Evolutionary conservation across 169 alveolate genomes (phyloP).

Genomic region (Plasmodium cynomolgi): DNA sequence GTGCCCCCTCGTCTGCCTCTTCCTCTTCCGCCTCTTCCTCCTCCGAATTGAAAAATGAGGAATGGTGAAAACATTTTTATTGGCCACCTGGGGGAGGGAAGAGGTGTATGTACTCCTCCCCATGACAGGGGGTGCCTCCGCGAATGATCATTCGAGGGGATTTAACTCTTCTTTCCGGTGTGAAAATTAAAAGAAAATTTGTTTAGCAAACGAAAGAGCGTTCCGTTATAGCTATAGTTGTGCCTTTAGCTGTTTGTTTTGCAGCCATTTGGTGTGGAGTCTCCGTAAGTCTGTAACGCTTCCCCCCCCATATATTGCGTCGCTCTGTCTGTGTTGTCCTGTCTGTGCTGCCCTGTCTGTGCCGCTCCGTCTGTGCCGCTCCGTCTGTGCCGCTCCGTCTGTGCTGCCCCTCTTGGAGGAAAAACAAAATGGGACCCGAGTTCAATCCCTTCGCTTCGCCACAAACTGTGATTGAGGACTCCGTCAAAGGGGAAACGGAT

Average conservation of each 20-base stretch:
- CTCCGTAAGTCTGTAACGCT: no score
- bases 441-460: background rate
- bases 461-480: background rate
- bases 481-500: background rate
- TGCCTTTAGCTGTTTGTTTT: background rate
- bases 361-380: no score
- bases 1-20: no score
- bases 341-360: no score
- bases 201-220: background rate
- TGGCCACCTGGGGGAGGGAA: background rate
- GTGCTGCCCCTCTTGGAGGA: background rate
- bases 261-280: background rate
- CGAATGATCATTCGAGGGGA: background rate
- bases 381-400: no score
- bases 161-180: background rate
- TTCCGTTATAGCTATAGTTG: background rate
- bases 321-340: no score
- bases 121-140: background rate
- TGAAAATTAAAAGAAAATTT: background rate
- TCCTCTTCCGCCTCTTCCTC: background rate
- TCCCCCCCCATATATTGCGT: no score
- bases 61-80: background rate
- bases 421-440: slow-evolving; percentile 11
- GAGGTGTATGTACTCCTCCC: background rate
- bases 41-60: background rate